phyloP scores from a whole-genome alignment of 1,284 basidiomycete species.

The Agroathelia rolfsii region DNA sequence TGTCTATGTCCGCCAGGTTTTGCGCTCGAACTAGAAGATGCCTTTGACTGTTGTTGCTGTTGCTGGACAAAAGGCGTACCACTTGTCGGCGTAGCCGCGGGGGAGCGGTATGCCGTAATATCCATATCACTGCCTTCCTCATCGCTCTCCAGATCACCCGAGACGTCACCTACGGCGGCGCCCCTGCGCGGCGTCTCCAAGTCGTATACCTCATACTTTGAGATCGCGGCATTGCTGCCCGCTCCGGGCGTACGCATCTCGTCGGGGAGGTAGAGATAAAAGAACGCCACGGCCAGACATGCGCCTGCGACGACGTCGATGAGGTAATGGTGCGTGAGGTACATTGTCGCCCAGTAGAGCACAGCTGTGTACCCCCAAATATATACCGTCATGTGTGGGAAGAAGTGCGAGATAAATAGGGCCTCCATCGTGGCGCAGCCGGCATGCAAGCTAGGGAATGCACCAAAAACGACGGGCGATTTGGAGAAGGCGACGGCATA shows the following conservation, averaged over 20 bases:
- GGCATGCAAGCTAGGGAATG: conserved; percentile 91
- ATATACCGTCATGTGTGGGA: conserved; percentile 61
- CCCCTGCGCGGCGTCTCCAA: conserved; percentile 38
- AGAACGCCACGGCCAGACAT: conserved; percentile 79
- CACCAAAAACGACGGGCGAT: conserved; percentile 92
- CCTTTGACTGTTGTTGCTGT: conserved; percentile 14
- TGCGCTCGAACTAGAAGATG: too few species aligned
- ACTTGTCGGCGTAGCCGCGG: conserved; percentile 24
- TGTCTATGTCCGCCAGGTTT: conserved; percentile 62
- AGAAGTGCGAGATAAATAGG: conserved; percentile 91
- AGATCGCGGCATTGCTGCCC: conserved; percentile 30
- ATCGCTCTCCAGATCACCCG: conserved; percentile 45
- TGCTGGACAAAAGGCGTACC: conserved; percentile 18
- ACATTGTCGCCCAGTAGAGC: conserved; percentile 98
- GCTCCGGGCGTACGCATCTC: conserved; percentile 58
- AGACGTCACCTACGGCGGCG: too few species aligned
- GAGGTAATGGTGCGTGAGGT: conserved; percentile 94
- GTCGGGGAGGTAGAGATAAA: conserved; percentile 84
- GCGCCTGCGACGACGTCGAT: conserved; percentile 94
- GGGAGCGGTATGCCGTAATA: conserved; percentile 64
- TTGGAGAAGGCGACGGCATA: conserved; percentile 84
- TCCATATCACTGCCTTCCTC: conserved; percentile 54
- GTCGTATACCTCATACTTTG: conserved; percentile 70
- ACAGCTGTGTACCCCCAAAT: conserved; percentile 84
- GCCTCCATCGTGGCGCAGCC: conserved; percentile 89